phyloP scores from a whole-genome alignment of 257 asterid genomes.

The Marsdenia floribunda region DNA sequence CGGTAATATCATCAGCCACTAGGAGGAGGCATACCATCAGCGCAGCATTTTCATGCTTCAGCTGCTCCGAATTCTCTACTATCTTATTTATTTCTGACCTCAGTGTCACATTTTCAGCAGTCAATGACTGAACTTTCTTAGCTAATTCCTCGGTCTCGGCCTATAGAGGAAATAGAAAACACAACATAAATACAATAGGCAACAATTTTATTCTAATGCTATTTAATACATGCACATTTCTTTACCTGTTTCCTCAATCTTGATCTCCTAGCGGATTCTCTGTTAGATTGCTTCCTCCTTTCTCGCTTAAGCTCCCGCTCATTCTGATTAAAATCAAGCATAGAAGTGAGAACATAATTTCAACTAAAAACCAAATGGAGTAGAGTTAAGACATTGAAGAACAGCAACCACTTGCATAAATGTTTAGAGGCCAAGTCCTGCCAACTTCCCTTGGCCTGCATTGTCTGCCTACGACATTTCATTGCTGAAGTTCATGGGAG shows the following conservation, averaged over 20 bases:
- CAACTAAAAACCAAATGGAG: neutral
- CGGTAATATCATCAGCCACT: neutral
- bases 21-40: conserved; percentile 39
- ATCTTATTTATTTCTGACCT: conserved; percentile 63
- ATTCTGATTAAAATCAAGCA: conserved; percentile 37
- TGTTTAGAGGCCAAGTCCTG: neutral
- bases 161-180: conserved; percentile 28
- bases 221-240: neutral
- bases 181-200: neutral
- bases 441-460: neutral
- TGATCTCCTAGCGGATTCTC: conserved; percentile 99
- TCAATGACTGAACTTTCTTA: conserved; percentile 58
- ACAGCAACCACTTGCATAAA: neutral
- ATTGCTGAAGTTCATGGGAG: neutral
- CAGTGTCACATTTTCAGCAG: conserved; percentile 62
- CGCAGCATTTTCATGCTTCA: conserved; percentile 68
- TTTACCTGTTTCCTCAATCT: conserved; percentile 92
- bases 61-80: conserved; percentile 53
- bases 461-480: neutral
- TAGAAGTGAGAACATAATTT: neutral
- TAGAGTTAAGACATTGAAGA: neutral
- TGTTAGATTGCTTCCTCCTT: conserved; percentile 93
- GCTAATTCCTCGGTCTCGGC: conserved; percentile 93
- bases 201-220: neutral
- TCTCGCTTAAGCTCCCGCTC: conserved; percentile 86